Evolutionary conservation across 768 basidiomycete genomes (phyloP), one percentile per base, ranked within the genome.

Genomic region (Boletus barrowsii): DNA sequence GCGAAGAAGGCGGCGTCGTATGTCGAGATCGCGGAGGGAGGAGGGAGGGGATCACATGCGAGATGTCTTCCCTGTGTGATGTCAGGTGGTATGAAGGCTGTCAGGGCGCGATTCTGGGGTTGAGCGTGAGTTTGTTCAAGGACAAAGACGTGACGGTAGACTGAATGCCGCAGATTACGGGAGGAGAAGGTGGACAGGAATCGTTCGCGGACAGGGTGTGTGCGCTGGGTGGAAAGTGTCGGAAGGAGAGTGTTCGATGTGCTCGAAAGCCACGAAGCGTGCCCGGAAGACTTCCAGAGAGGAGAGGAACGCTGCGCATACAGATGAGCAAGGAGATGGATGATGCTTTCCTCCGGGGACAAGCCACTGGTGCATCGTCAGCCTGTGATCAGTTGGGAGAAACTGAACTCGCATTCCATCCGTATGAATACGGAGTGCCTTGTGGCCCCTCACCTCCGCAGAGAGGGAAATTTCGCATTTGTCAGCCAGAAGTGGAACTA

Each of bases 11-110:
- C 68, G 4, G 78, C 73, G 57, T 93, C 79, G 70, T 97, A 97
- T 39, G 62, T 66, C 33, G 78, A 87, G 3, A 83, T 63, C 3
- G 79, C 71, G 1, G 79, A 78, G 7, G 71, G 72, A 0, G 95
- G 94, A 0, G 95, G 93, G 3, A 96, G 74, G 1, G 95, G 94
- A 64, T 98, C 96, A 61, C 87, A 97, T 10, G 87, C 83, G 56
- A 90, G 74, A 7, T 82, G 77, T 51, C 83, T 80, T 13, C 71
- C 73, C 5, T 76, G 72, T 13, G 81, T 69, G 5, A 89, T 75
- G 5, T 73, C 62, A 13, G 76, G 73, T 0, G 91, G 90, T 48
- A 95, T 76, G 73, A 93, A 95, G 0, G 84, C 76, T 47, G 88
- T 79, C 10, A 91, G 74, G 9, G 76, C 73, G 24, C 76, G 78